Evolutionary conservation across 352 stramenopile species (phyloP), one percentile per base, ranked within the genome.

Genomic region (Thraustotheca clavata): DNA sequence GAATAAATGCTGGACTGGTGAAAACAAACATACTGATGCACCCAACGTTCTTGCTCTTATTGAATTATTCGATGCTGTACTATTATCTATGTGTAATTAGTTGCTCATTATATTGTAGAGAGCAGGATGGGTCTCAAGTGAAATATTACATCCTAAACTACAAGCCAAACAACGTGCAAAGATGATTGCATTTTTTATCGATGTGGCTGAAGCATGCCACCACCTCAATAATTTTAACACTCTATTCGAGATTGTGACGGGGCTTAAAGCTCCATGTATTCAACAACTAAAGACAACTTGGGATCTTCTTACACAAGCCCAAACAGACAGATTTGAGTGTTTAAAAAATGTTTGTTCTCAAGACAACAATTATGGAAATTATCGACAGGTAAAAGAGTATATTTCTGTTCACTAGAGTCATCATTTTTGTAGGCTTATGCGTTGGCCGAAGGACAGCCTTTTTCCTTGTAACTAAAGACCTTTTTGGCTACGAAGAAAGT

Each of bases 191-290:
- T 72, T 91, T 11, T 94, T 94, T 59, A 90, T 94, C 41, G 86
- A 94, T 52, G 79, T 77, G 20, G 86, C 80, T 0, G 82, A 93
- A 39, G 80, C 84, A 26, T 93, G 86, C 67, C 79, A 87, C 55
- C 81, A 88, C 52, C 79, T 94, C 71, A 90, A 91, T 73, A 94
- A 91, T 73, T 94, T 94, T 57, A 93, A 94, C 68, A 88, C 83
- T n/a, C 67, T 91, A 9, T 92, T 92, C 47, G 83, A 92, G 70
- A 73, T 94, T 55, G 79, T 77, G 16, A 91, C 80, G 24, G 86
- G 83, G 5, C 67, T 94, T 2, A 90, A 79, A 3, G 82, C 83
- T 29, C 86, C 86, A 8, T 93, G 82, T 49, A 87, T 93, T 57
- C 78, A 84, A 0, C 83, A 92, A 60, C 76, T 94, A 11, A 87